Evolutionary conservation across 805 yeast species (phyloP), one percentile per base, ranked within the genome.

Genomic region (Priceomyces medius): DNA sequence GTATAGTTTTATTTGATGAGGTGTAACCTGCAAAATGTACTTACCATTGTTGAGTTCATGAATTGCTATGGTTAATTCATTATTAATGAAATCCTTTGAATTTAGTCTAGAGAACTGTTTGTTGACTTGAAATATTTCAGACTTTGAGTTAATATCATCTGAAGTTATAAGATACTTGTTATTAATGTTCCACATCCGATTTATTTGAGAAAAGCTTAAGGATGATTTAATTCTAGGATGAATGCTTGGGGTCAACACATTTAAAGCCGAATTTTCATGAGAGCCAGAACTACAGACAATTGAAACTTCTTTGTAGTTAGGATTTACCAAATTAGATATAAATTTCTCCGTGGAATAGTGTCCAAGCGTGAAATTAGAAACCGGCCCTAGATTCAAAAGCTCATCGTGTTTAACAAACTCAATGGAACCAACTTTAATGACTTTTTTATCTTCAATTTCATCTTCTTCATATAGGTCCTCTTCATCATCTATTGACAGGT

Each of bases 11-110:
- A 88, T 73, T 39, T 79, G 80, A 28, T 77, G 75, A 0, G 85
- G 78, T 1, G 93, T 82, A 2, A 88, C 79, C 57, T 89, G 97
- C 13, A 88, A 75, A 27, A 88, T 79, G 50, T 79, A 73, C 28
- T 77, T 74, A 6, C 81, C 76, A 18, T 61, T 58, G 36, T 75
- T 71, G 42, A 85, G 62, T 31, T 82, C 79, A 17, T 83, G 85
- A 53, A 85, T 80, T 26, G 79, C 79, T 8, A 88, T 68, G 0
- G 95, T 88, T 12, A 75, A 65, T 23, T 79, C 79, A 41, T 80
- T 76, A 43, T 79, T 76, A 43, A 80, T 76, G 54, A 87, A 84
- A 48, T 79, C 83, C 37, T 78, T 76, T 3, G 82, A 71, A 36
- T 76, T 79, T 40, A 83, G 66, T 37, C 83, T 71, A 27, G 81